Percentiles rank a stretch among this genome's conserved stretches.
Conservation (phyloP, 2,329 filamentous ascomycete species). For the Colletotrichum sansevieriae region DNA sequence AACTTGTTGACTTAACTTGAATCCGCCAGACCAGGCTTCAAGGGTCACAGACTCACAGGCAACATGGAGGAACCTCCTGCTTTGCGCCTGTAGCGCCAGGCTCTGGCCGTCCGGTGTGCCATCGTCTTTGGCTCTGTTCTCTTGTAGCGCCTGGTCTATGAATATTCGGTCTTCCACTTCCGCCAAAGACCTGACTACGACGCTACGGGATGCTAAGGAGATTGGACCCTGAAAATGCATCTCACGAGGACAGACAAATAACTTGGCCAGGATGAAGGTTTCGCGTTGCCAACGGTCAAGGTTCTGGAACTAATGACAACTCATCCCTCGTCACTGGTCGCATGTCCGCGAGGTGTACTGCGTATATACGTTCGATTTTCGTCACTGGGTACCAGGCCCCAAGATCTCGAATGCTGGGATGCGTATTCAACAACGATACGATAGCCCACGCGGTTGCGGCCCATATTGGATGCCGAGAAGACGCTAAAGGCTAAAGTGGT, state of each 20-base stretch:
- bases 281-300: constrained; percentile 13
- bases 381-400: constrained; percentile 11
- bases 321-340: constrained; percentile 23
- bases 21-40: background rate
- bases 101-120: constrained; percentile 4
- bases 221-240: constrained; percentile 35
- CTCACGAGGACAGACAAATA: constrained; percentile 28
- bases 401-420: constrained; percentile 12
- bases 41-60: background rate
- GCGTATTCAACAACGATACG: constrained; percentile 9
- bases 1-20: constrained; percentile 8
- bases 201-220: constrained; percentile 23
- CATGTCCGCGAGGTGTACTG: background rate
- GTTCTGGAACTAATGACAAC: constrained; percentile 25
- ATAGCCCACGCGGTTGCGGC: constrained; percentile 29
- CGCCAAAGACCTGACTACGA: constrained; percentile 25
- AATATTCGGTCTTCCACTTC: constrained; percentile 34
- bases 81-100: background rate
- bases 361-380: background rate
- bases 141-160: constrained; percentile 35
- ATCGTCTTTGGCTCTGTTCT: background rate
- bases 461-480: constrained; percentile 17
- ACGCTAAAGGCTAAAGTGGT: constrained; percentile 24
- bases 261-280: constrained; percentile 14
- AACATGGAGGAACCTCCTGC: background rate